Conservation (phyloP, 441 rosid genomes). For the Populus tomentosa region DNA sequence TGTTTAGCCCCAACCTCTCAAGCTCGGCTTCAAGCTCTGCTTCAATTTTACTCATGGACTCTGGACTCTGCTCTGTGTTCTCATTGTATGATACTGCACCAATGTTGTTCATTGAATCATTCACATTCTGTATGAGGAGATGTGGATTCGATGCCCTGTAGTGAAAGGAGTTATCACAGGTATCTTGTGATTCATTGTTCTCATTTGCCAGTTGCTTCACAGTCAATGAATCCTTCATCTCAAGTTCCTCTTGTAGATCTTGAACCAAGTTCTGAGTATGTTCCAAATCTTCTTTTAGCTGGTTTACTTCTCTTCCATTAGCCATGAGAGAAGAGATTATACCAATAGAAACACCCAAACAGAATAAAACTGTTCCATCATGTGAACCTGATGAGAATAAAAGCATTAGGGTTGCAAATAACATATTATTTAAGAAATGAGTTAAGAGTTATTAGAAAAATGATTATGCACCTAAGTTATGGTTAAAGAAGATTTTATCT, state of each 20-base stretch:
- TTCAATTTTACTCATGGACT: conserved; percentile 71
- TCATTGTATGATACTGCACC: conserved; percentile 22
- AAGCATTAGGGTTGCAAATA: conserved; percentile 9
- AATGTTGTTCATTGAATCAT: conserved; percentile 17
- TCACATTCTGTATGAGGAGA: conserved; percentile 15
- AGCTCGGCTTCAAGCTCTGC: conserved; percentile 99
- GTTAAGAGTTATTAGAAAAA: too few species aligned
- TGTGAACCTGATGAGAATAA: conserved; percentile 35
- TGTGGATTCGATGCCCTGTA: conserved; percentile 18
- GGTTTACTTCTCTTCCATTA: conserved; percentile 44
- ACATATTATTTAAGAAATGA: neutral
- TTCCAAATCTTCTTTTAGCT: conserved; percentile 45
- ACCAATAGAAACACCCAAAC: conserved; percentile 70
- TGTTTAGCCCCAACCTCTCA: conserved; percentile 62
- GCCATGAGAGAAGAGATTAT: conserved; percentile 47
- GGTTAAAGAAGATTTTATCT: too few species aligned
- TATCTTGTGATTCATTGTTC: conserved; percentile 36
- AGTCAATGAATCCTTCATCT: conserved; percentile 56
- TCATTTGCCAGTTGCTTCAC: conserved; percentile 50
- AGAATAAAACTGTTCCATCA: conserved; percentile 41
- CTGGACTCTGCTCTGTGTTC: conserved; percentile 35
- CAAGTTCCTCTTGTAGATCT: conserved; percentile 68
- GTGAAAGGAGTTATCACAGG: conserved; percentile 25
- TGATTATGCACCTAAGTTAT: too few species aligned
- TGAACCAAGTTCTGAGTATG: conserved; percentile 65